Evolutionary conservation across 352 stramenopile species (phyloP).

Genomic region (Lagenidium giganteum): DNA sequence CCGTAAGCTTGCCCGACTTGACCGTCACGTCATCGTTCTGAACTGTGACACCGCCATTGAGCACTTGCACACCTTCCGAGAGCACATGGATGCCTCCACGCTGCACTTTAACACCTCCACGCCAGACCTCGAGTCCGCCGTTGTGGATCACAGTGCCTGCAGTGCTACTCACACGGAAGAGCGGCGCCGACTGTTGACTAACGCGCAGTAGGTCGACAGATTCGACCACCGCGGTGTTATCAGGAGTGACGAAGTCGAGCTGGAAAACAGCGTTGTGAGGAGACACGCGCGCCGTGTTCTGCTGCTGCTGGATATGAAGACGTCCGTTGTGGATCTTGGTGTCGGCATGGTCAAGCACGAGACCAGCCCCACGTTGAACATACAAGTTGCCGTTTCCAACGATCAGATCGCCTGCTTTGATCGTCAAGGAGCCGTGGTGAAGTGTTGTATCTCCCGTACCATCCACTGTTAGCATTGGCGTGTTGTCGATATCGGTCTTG

Average conservation of each 20-base stretch:
- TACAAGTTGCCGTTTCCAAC: conserved; percentile 23
- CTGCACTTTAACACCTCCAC: conserved; percentile 34
- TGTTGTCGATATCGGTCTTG: conserved; percentile 28
- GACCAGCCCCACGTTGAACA: conserved; percentile 19
- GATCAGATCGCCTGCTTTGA: conserved; percentile 34
- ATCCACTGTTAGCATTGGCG: conserved; percentile 42
- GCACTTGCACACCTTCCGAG: conserved; percentile 33
- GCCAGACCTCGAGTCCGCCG: conserved; percentile 42
- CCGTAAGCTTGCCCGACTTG: conserved; percentile 23
- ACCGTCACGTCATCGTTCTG: conserved; percentile 34
- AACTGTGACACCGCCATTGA: conserved; percentile 33
- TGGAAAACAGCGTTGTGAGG: neutral
- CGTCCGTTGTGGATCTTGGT: conserved; percentile 24
- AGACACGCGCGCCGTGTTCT: conserved; percentile 11
- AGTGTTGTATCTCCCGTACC: conserved; percentile 27
- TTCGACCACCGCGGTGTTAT: too few species aligned
- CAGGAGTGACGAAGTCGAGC: neutral
- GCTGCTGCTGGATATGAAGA: conserved; percentile 25
- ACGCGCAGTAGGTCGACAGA: conserved; percentile 48
- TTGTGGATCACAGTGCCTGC: conserved; percentile 37
- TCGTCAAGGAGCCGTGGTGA: conserved; percentile 20
- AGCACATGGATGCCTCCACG: conserved; percentile 42
- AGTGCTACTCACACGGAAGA: conserved; percentile 39
- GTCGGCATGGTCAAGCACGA: conserved; percentile 29
- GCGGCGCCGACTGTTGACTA: conserved; percentile 16